phyloP scores from a whole-genome alignment of 805 yeast species.

The Saccharomycopsis schoenii region DNA sequence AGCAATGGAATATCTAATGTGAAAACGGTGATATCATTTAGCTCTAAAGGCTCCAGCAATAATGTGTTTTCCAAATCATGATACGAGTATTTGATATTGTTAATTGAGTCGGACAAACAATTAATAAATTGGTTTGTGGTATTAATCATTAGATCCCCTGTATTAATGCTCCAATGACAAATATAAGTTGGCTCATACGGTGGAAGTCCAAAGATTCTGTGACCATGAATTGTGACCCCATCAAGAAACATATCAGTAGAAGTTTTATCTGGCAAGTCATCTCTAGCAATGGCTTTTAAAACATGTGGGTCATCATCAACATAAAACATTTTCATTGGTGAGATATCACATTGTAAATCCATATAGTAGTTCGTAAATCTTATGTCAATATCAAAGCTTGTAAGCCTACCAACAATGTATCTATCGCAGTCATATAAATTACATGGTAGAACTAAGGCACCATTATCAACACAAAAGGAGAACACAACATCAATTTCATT shows the following conservation, averaged over 20 bases:
- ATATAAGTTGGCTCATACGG: constrained; percentile 81
- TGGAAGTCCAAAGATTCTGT: constrained; percentile 87
- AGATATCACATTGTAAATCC: constrained; percentile 74
- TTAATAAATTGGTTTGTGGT: constrained; percentile 38
- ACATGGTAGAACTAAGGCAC: constrained; percentile 65
- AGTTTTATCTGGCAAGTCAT: constrained; percentile 21
- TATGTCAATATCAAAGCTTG: constrained; percentile 64
- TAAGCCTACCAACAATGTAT: constrained; percentile 53
- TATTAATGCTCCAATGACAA: constrained; percentile 80
- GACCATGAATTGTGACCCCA: constrained; percentile 65
- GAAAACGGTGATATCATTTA: constrained; percentile 63
- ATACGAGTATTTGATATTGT: constrained; percentile 52
- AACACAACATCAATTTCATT: constrained; percentile 76
- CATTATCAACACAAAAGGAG: constrained; percentile 58
- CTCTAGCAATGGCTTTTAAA: constrained; percentile 9
- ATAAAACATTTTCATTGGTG: constrained; percentile 40
- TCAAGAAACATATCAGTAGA: constrained; percentile 41
- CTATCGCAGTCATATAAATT: constrained; percentile 56
- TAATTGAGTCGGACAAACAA: constrained; percentile 32
- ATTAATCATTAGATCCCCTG: constrained; percentile 44
- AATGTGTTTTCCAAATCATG: constrained; percentile 71
- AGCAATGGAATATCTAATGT: constrained; percentile 45
- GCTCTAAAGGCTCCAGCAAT: constrained; percentile 40
- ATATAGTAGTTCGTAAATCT: constrained; percentile 85
- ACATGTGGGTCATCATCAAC: constrained; percentile 14